Base-by-base conservation (phyloP, 225 moss, liverwort and hornwort genomes). In the Polytrichum formosum region DNA sequence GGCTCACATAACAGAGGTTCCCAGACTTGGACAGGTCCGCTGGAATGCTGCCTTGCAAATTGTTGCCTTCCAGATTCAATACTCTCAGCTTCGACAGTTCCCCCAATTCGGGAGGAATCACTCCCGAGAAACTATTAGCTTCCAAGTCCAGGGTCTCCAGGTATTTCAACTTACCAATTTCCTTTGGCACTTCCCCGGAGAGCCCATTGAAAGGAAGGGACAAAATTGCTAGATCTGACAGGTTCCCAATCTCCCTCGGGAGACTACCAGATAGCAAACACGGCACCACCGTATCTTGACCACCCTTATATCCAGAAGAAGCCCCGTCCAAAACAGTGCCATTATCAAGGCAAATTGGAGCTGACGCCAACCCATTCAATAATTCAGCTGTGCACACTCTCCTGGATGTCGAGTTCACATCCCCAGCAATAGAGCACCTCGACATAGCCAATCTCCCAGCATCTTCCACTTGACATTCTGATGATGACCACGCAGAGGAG, bases 11-110 rank as follows among this genome's bases (percentile, higher is more conserved):
- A 70, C 82, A 81, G 61, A 93, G 76, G 8, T 79, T 46, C 13
- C 21, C 55, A n/a, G 86, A 70, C 7, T 46, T 68, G 25, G 84
- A 78, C n/a, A 93, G 66, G 71, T 83, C 85, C 18, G 71, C 0
- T 25, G 93, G 89, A 66, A 93, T 82, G 54, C 69, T 55, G 5
- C 93, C 91, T 67, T 81, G 85, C 37, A 94, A 61, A 28, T 31
- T 17, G 70, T 90, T 91, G 65, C 72, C 81, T 64, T 86, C 91
- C 18, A 88, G 70, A 74, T 88, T 88, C 26, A 88, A 56, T 72
- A 85, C 71, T 30, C 86, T 72, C 35, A 92, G 79, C 26, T 81
- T 62, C 30, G 79, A 76, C 54, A 92, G 83, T 59, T 67, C 56
- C 17, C 84, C 83, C 55, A 92, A 74, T 54, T 86, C 86, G 53